phyloP scores from a whole-genome alignment of 2,329 filamentous ascomycete genomes.

The Penicillium freii region DNA sequence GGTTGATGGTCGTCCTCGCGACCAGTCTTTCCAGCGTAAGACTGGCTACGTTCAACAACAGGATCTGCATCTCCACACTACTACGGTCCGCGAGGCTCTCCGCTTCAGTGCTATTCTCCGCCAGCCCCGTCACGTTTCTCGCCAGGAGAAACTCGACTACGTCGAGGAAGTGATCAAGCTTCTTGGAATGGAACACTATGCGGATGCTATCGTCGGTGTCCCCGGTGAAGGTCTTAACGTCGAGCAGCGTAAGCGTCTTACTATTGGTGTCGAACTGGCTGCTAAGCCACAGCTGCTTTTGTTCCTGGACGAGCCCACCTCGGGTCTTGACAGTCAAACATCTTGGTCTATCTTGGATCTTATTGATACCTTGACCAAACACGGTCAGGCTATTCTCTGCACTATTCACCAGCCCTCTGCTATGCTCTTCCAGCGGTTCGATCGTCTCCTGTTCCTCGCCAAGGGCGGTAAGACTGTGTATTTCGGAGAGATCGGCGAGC shows the following conservation, averaged over 20 bases:
- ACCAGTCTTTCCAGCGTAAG: constrained; percentile 84
- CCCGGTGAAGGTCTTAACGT: constrained; percentile 73
- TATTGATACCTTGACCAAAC: constrained; percentile 83
- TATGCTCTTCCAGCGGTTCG: constrained; percentile 86
- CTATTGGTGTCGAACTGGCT: constrained; percentile 92
- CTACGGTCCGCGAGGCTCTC: constrained; percentile 84
- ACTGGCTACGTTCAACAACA: constrained; percentile 92
- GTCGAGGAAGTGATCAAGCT: constrained; percentile 89
- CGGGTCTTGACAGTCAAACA: constrained; percentile 87
- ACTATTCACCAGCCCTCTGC: constrained; percentile 97
- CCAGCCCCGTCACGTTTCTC: constrained; percentile 71
- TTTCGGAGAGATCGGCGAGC: constrained; percentile 64
- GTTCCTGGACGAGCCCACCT: constrained; percentile 93
- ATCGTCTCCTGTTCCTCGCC: constrained; percentile 63
- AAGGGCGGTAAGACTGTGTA: constrained; percentile 67
- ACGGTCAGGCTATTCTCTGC: constrained; percentile 89
- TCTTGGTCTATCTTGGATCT: constrained; percentile 89
- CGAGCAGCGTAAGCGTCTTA: constrained; percentile 71
- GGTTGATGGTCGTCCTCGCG: constrained; percentile 71
- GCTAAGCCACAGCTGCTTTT: constrained; percentile 86
- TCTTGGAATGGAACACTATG: constrained; percentile 84
- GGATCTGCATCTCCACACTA: constrained; percentile 80
- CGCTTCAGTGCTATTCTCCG: constrained; percentile 82
- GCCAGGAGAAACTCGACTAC: constrained; percentile 77
- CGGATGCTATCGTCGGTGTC: constrained; percentile 86